A percentile compares a stretch with the other conserved stretches of the same genome.
Conservation (phyloP, 441 rosid genomes). For the Croton laevigatus region DNA sequence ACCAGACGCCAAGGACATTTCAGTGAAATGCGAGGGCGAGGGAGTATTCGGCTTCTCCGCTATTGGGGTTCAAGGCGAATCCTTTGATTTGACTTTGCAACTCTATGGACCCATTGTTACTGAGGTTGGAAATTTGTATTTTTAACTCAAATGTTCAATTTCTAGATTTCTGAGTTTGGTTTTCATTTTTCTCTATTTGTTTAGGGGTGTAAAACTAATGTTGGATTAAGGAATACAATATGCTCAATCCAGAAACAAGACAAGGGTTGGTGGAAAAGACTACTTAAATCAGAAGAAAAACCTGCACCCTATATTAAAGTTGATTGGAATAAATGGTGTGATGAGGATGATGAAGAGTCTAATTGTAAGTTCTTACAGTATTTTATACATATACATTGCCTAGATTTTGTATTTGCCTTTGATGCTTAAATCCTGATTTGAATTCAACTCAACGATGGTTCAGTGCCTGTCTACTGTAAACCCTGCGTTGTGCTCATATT, state of each 20-base stretch:
- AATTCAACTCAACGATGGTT: neutral
- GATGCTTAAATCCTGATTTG: neutral
- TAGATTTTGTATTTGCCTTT: neutral
- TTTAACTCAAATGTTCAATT: neutral
- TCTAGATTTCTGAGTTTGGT: neutral
- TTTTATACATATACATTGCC: neutral
- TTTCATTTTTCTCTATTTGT: conserved; percentile 10
- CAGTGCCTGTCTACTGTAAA: neutral
- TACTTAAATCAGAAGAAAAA: conserved; percentile 71
- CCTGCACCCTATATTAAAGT: conserved; percentile 98
- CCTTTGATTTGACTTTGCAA: conserved; percentile 61
- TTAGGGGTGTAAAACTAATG: conserved; percentile 74
- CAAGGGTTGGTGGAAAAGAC: conserved; percentile 90
- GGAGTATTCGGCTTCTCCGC: conserved; percentile 83
- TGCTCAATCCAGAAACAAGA: conserved; percentile 78
- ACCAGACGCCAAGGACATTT: conserved; percentile 78
- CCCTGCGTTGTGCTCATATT: neutral
- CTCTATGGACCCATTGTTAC: conserved; percentile 60
- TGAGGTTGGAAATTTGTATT: conserved; percentile 36
- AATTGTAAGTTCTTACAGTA: conserved; percentile 44
- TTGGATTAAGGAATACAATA: conserved; percentile 80
- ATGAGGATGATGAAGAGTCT: conserved; percentile 78
- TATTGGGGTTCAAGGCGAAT: conserved; percentile 62
- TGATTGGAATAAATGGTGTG: conserved; percentile 99
- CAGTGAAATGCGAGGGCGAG: conserved; percentile 69